Conservation (phyloP, 768 basidiomycete species). For the Termitomyces sp. region DNA sequence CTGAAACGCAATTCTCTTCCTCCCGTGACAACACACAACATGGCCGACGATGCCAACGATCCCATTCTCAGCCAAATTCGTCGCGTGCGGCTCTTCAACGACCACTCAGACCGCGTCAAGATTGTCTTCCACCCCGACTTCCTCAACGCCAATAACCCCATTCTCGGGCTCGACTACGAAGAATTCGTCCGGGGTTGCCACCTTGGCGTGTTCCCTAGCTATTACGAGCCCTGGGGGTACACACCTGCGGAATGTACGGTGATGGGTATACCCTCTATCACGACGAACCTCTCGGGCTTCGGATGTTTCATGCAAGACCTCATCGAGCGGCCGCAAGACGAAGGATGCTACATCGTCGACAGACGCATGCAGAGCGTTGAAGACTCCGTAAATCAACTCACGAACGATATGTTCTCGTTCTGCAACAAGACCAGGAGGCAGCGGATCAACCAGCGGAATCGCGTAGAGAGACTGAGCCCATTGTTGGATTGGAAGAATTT, state of each 20-base stretch:
- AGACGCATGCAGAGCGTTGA: conserved; percentile 85
- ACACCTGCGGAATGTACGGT: conserved; percentile 99
- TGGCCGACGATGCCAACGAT: conserved; percentile 89
- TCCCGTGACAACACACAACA: conserved; percentile 97
- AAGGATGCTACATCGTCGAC: conserved; percentile 96
- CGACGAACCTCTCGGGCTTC: conserved; percentile 97
- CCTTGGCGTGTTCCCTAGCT: conserved; percentile 96
- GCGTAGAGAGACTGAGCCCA: conserved; percentile 91
- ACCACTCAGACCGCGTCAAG: conserved; percentile 85
- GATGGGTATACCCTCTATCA: conserved; percentile 97
- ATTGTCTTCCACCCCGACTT: conserved; percentile 98
- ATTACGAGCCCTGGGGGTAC: conserved; percentile 96
- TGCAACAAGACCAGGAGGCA: conserved; percentile 85
- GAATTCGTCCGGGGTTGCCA: conserved; percentile 99
- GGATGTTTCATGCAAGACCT: conserved; percentile 99
- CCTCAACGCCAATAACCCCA: conserved; percentile 95
- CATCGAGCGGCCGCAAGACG: conserved; percentile 90
- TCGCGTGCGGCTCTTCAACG: conserved; percentile 91
- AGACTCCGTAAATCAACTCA: conserved; percentile 83
- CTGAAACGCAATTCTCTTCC: conserved; percentile 94
- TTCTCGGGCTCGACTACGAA: conserved; percentile 95
- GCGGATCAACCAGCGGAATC: conserved; percentile 97
- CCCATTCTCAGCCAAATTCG: conserved; percentile 95
- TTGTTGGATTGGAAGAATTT: conserved; percentile 98
- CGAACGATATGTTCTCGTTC: conserved; percentile 71